A percentile compares a stretch with the other conserved stretches of the same genome.
Evolutionary conservation across 768 basidiomycete species (phyloP).

Genomic region (Suillus plorans): DNA sequence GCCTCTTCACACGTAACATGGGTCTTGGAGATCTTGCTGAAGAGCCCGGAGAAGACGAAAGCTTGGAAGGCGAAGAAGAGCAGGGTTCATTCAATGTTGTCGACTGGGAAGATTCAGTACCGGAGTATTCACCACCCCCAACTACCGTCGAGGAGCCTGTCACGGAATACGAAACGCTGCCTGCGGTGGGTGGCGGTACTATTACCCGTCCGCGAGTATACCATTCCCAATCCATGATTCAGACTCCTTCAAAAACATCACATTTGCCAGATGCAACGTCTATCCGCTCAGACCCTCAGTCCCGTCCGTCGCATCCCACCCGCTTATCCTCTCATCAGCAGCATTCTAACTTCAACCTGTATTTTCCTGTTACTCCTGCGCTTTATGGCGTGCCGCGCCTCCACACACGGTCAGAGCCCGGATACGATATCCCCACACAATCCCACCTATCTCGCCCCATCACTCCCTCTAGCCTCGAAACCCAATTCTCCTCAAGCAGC

Average conservation of each 20-base stretch:
- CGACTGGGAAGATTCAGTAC: slow-evolving; percentile 66
- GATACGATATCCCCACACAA: slow-evolving; percentile 19
- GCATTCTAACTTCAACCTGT: slow-evolving; percentile 24
- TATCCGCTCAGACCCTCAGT: background rate
- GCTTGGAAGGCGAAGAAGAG: slow-evolving; percentile 42
- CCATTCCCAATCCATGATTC: slow-evolving; percentile 81
- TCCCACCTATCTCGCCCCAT: slow-evolving; percentile 34
- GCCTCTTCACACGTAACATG: slow-evolving; percentile 64
- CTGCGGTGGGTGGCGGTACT: slow-evolving; percentile 89
- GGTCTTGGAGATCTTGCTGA: slow-evolving; percentile 82
- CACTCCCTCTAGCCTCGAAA: slow-evolving; percentile 53
- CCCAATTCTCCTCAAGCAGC: slow-evolving; percentile 45
- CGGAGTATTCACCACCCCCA: slow-evolving; percentile 45
- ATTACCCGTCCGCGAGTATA: slow-evolving; percentile 83
- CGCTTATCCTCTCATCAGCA: slow-evolving; percentile 18
- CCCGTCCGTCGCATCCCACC: background rate
- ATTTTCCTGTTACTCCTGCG: slow-evolving; percentile 10
- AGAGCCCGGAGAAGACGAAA: slow-evolving; percentile 47
- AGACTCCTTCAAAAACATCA: slow-evolving; percentile 37
- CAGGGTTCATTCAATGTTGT: slow-evolving; percentile 56
- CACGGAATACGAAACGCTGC: slow-evolving; percentile 81
- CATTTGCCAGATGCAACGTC: slow-evolving; percentile 45
- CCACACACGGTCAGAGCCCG: slow-evolving; percentile 18
- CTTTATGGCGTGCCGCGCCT: slow-evolving; percentile 5
- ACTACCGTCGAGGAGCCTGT: slow-evolving; percentile 44